Conservation (phyloP, 2,329 filamentous ascomycete species). For the Diaporthe ilicicola region DNA sequence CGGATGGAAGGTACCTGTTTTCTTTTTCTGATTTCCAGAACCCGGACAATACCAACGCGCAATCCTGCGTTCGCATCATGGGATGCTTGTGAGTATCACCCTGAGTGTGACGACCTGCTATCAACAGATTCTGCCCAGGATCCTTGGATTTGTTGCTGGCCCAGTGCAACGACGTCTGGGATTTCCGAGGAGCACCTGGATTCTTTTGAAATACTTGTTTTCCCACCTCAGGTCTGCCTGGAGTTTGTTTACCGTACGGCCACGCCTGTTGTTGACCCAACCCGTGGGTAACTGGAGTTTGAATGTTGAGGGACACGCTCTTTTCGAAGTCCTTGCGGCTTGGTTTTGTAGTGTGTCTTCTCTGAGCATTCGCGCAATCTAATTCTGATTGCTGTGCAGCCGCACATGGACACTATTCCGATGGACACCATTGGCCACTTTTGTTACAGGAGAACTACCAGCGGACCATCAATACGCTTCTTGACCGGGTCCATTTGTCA, state of each 20-base stretch:
- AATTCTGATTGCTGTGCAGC: constrained; percentile 32
- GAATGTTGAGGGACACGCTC: neutral
- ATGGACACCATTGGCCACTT: neutral
- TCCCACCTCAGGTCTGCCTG: neutral
- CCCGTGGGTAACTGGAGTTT: neutral
- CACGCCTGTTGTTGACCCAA: neutral
- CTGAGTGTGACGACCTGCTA: constrained; percentile 7
- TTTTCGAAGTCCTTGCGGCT: neutral
- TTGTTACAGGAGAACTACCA: neutral
- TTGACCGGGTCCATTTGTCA: neutral
- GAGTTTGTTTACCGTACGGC: neutral
- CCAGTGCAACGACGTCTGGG: neutral
- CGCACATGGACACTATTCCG: constrained; percentile 2
- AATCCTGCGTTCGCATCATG: neutral
- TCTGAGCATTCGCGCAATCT: constrained; percentile 5
- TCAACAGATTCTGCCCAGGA: constrained; percentile 21
- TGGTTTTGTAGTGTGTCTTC: neutral
- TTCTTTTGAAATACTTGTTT: neutral
- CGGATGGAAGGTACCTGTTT: neutral
- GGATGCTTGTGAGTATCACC: constrained; percentile 27
- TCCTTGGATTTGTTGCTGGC: constrained; percentile 2
- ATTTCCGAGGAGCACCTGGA: neutral
- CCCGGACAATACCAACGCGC: neutral
- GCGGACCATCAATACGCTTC: no score
- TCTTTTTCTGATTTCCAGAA: no score